Evolutionary conservation across 1,139 yeast species (phyloP).

Genomic region (Suhomyces chickasaworum): DNA sequence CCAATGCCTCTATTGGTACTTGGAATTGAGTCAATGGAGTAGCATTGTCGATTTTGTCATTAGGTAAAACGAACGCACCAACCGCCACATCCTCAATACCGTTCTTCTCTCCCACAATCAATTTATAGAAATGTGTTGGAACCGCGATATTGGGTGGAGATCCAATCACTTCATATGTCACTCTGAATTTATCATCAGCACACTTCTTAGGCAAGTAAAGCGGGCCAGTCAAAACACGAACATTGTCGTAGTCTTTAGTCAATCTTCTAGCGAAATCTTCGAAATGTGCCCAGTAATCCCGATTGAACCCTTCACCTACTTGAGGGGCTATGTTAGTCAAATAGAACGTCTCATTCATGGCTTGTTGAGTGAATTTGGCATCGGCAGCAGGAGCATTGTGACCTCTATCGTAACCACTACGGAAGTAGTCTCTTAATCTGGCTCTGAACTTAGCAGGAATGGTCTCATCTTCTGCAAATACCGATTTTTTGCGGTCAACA

Average conservation of each 20-base stretch:
- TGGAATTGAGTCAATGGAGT: constrained; percentile 74
- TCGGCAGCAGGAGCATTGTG: constrained; percentile 99
- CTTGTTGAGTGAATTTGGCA: constrained; percentile 83
- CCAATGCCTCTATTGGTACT: constrained; percentile 89
- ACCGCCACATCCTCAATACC: constrained; percentile 61
- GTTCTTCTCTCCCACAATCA: constrained; percentile 76
- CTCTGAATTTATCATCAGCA: constrained; percentile 77
- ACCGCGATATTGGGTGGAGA: constrained; percentile 96
- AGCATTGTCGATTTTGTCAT: constrained; percentile 68
- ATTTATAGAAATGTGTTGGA: constrained; percentile 94
- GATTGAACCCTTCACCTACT: constrained; percentile 94
- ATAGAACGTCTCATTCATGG: constrained; percentile 93
- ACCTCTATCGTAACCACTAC: constrained; percentile 96
- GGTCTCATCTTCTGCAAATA: constrained; percentile 84
- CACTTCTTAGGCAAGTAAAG: constrained; percentile 78
- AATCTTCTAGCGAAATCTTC: constrained; percentile 85
- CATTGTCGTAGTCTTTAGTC: constrained; percentile 66
- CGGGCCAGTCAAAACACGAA: constrained; percentile 92
- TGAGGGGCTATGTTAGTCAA: constrained; percentile 94
- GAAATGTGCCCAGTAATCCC: constrained; percentile 96
- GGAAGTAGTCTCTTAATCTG: constrained; percentile 77
- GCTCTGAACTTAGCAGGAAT: constrained; percentile 80
- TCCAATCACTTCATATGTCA: constrained; percentile 90
- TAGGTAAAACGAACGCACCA: constrained; percentile 93
- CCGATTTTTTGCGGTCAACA: constrained; percentile 77